A percentile compares a stretch with the other conserved stretches of the same genome.
phyloP scores from a whole-genome alignment of 768 basidiomycete genomes.

The Boletus reticuloceps region DNA sequence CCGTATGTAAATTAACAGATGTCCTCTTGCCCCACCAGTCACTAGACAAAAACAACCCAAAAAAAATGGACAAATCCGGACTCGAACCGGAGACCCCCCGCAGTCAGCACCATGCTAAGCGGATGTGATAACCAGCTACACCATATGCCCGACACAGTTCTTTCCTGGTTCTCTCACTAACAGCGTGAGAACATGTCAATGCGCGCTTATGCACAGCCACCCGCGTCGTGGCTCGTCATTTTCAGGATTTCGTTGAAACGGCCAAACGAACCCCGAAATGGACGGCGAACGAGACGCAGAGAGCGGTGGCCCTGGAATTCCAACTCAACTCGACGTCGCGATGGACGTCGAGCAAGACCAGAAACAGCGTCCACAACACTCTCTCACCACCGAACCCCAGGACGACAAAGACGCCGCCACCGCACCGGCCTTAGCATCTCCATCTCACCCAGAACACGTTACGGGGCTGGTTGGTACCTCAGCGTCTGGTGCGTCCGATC shows the following conservation, averaged over 20 bases:
- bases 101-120: constrained; percentile 35
- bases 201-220: constrained; percentile 20
- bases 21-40: too few relatives aligned
- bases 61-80: constrained; percentile 38
- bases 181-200: constrained; percentile 5
- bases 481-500: constrained; percentile 18
- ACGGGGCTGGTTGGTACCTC: not conserved
- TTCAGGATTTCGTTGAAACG: constrained; percentile 19
- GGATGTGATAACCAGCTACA: constrained; percentile 42
- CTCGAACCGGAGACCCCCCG: constrained; percentile 41
- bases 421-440: not conserved
- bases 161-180: not conserved
- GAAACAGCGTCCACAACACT: constrained; percentile 2
- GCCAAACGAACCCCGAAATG: constrained; percentile 18
- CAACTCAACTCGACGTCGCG: constrained; percentile 2
- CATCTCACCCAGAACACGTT: constrained; percentile 12
- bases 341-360: constrained; percentile 24
- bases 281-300: constrained; percentile 20
- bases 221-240: constrained; percentile 24
- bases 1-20: too few relatives aligned
- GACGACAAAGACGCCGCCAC: not conserved
- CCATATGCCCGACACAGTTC: constrained; percentile 34
- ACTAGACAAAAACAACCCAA: not conserved
- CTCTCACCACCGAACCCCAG: not conserved
- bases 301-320: not conserved